Base-by-base conservation (phyloP, 768 basidiomycete species). In the Amanita exitialis region DNA sequence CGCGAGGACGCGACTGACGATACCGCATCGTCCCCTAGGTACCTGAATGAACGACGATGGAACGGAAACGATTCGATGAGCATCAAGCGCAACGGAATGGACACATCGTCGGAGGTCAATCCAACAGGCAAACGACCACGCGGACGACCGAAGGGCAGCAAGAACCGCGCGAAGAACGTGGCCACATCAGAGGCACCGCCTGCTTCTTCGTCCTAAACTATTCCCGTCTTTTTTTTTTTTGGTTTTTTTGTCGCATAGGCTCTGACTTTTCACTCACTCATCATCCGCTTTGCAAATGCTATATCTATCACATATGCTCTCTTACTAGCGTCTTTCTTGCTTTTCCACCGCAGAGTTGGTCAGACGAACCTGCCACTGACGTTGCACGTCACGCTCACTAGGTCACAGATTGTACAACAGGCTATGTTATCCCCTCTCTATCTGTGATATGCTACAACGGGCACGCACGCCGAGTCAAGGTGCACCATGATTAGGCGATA, bases 131-230 rank as follows among this genome's bases (percentile, higher is more conserved):
- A 83, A 54, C 65, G 82, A 12, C 79, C 83, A 0, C 69, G 83
- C 38, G 83, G 83, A 23, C 66, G 83, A 7, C 83, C 83, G 30
- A 82, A 80, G 58, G 84, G 84, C 2, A 86, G 83, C 61, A 84
- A 82, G 64, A 85, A 83, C 35, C 52, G 52, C 35, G 52, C 52
- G 12, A 53, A 53, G 36, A 39, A 16, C 30, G 34, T 42, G 13
- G 39, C 49, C 42, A 51, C 32, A 30, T 44, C 50, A 44, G 50
- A 51, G 34, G 50, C 50, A 28, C 50, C 50, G 3, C 50, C 50
- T 20, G 50, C 30, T 44, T 51, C 50, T 12, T 51, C 50, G 2
- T 51, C 50, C 13, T 51, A 37, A 50, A 16, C 27, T 30, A 30
- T 35, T 41, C 15, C 23, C 37, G n/a, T n/a, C n/a, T n/a, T n/a